Conservation (phyloP, 371 early-diverging fungal species). For the Zancudomyces culisetae region DNA sequence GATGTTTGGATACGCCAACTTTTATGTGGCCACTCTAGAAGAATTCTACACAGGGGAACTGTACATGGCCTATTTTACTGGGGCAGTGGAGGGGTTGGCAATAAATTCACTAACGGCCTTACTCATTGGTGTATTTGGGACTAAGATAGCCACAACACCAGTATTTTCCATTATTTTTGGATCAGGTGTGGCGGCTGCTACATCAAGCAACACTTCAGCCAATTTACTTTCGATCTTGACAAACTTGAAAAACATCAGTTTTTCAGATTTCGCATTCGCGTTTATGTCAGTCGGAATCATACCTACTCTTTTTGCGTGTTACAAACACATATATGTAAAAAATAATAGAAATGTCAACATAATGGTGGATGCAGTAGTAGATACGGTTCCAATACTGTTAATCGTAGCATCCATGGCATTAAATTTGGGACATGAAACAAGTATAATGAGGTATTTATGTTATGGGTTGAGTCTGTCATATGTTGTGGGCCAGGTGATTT, state of each 20-base stretch:
- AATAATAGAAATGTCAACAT: no score
- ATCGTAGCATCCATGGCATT: no score
- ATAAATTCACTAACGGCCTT: constrained; percentile 32
- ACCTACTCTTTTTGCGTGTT: constrained; percentile 2
- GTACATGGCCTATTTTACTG: constrained; percentile 79
- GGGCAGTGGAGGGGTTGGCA: constrained; percentile 91
- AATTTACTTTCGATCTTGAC: no score
- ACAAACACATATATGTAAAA: no score
- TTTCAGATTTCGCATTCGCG: no score
- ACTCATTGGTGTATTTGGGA: constrained; percentile 51
- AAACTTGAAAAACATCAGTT: no score
- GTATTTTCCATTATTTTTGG: neutral
- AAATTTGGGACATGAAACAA: neutral
- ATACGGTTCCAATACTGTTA: no score
- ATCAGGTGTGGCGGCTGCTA: no score
- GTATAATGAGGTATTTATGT: neutral
- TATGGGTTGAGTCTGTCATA: neutral
- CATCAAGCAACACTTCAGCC: no score
- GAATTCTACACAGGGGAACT: constrained; percentile 86
- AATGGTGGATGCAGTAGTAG: no score
- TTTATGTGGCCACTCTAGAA: constrained; percentile 89
- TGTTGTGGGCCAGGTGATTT: neutral
- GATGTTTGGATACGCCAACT: constrained; percentile 47
- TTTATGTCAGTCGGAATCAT: neutral
- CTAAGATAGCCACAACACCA: neutral